Percentiles rank a stretch among this genome's conserved stretches.
Evolutionary conservation across 495 filamentous ascomycete genomes (phyloP).

Genomic region (Penicillium cataractarum): DNA sequence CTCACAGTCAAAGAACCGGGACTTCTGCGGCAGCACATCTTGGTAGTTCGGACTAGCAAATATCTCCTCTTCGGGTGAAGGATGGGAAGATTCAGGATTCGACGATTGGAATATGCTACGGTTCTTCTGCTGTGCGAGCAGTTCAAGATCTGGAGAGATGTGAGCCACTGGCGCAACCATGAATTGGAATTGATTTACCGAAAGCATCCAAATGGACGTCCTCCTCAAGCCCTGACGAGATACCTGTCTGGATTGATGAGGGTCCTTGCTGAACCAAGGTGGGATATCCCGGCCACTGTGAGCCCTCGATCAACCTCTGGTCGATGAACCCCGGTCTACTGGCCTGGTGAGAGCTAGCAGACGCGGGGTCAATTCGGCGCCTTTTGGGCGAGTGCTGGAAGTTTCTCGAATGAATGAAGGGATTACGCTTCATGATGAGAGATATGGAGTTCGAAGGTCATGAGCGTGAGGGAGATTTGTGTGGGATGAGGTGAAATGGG

Average conservation of each 20-base stretch:
- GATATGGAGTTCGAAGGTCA: not conserved
- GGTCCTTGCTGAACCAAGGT: constrained; percentile 8
- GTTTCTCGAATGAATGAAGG: constrained; percentile 6
- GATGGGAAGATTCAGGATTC: not conserved
- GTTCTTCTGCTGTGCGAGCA: constrained; percentile 38
- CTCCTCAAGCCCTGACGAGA: constrained; percentile 20
- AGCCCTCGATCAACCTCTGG: constrained; percentile 33
- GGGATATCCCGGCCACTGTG: constrained; percentile 21
- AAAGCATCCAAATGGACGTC: constrained; percentile 51
- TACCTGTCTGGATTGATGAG: not conserved
- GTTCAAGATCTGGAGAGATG: constrained; percentile 37
- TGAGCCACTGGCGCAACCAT: not conserved
- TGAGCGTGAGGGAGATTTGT: not conserved
- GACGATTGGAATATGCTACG: not conserved
- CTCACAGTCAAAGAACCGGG: constrained; percentile 41
- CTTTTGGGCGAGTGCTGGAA: constrained; percentile 19
- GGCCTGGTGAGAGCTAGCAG: constrained; percentile 16
- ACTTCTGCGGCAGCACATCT: constrained; percentile 18
- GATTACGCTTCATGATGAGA: constrained; percentile 20
- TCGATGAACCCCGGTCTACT: constrained; percentile 26
- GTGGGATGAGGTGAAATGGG: not conserved
- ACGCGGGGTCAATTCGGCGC: constrained; percentile 3
- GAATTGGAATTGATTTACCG: constrained; percentile 38
- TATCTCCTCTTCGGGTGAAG: not conserved
- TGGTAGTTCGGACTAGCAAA: not conserved